Conservation (phyloP, 352 stramenopile species). For the Blastocystis sp. region DNA sequence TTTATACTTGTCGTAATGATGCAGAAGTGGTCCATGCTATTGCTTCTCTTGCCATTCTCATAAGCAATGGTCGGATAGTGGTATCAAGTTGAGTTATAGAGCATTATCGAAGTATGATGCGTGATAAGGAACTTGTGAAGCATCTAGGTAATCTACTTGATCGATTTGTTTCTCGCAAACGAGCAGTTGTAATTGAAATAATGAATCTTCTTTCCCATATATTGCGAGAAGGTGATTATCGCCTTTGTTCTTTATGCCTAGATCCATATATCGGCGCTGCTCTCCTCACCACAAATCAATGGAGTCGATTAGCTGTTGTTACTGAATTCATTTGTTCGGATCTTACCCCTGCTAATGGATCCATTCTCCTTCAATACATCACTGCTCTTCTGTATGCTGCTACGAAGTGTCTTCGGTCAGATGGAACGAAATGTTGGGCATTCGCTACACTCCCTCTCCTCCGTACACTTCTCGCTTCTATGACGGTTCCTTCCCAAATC, state of each 20-base stretch:
- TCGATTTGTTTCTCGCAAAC: neutral
- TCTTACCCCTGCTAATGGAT: neutral
- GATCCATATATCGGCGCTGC: neutral
- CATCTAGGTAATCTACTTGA: neutral
- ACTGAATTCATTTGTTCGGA: neutral
- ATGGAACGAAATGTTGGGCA: neutral
- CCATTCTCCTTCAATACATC: neutral
- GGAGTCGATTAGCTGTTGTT: neutral
- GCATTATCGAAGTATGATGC: neutral
- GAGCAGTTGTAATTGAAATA: neutral
- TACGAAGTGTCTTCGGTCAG: neutral
- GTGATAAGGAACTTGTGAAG: neutral
- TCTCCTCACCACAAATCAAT: neutral
- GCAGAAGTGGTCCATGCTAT: neutral
- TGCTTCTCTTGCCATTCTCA: neutral
- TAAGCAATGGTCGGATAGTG: neutral
- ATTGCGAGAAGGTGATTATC: neutral
- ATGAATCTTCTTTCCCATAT: neutral
- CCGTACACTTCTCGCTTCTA: neutral
- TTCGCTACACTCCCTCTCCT: neutral
- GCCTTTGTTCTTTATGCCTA: neutral
- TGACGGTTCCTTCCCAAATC: neutral
- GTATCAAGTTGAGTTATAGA: neutral
- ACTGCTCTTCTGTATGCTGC: neutral
- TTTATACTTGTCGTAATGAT: neutral